Evolutionary conservation across 2,329 filamentous ascomycete species (phyloP).

Genomic region (Zopfia rhizophila): DNA sequence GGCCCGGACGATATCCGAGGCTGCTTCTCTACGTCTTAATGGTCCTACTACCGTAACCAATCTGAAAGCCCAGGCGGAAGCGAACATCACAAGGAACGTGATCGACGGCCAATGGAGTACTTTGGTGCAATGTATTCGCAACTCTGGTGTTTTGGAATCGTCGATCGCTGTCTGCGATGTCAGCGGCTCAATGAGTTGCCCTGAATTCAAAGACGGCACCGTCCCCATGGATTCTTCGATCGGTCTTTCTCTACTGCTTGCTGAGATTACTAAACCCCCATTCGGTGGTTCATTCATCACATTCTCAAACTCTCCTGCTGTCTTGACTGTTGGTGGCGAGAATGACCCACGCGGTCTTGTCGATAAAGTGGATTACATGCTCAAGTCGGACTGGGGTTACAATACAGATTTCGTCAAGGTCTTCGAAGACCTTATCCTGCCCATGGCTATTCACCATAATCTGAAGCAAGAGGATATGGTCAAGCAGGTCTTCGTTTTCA

Average conservation of each 20-base stretch:
- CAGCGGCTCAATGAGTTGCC: conserved; percentile 62
- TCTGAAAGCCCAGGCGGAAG: conserved; percentile 20
- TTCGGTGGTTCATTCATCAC: conserved; percentile 67
- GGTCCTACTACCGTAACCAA: conserved; percentile 5
- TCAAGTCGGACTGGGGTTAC: conserved; percentile 49
- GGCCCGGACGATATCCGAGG: conserved; percentile 22
- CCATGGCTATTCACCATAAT: conserved; percentile 62
- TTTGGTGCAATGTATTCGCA: conserved; percentile 66
- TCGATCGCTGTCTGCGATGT: conserved; percentile 69
- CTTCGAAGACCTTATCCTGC: conserved; percentile 65
- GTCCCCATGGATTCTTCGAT: conserved; percentile 64
- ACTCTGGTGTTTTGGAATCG: conserved; percentile 64
- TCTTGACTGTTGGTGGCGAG: conserved; percentile 55
- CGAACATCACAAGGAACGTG: conserved; percentile 49
- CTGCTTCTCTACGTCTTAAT: background rate
- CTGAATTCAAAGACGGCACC: conserved; percentile 58
- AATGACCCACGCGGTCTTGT: conserved; percentile 47
- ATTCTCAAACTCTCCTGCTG: conserved; percentile 57
- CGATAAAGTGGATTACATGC: conserved; percentile 55
- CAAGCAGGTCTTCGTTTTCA: conserved; percentile 69
- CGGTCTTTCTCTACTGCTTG: conserved; percentile 66
- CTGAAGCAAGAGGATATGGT: conserved; percentile 68
- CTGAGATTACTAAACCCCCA: conserved; percentile 63
- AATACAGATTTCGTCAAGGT: conserved; percentile 66
- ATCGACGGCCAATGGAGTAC: conserved; percentile 66